Evolutionary conservation across 1,284 basidiomycete species (phyloP), one percentile per base, ranked within the genome.

Genomic region (Termitomyces sp.): DNA sequence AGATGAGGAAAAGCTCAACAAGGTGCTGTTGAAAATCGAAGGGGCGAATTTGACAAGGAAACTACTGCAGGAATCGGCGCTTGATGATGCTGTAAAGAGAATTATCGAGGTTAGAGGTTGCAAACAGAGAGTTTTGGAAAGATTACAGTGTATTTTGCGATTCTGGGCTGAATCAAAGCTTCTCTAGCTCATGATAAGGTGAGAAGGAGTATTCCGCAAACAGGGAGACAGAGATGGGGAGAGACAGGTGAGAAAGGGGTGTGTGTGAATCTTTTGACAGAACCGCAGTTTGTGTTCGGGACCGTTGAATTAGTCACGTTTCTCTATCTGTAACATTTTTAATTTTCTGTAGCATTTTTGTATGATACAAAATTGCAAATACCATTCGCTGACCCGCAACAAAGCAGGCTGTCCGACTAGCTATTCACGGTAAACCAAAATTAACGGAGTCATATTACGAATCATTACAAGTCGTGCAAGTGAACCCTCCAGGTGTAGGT

Each of bases 11-110:
- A 56, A 57, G 13, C 55, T 71, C 5, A 17, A 61, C n/a, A 38
- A 58, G 6, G 51, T 63, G 3, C 52, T 70, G 28, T 19, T 34
- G 8, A 46, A 7, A 1, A 64, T 70, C 31, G 60, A 69, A n/a
- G 45, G 64, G 42, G 57, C 54, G 2, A 56, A 47, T 30, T 54
- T 70, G 26, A 64, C 63, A 7, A 55, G 53, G 10, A 54, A 58
- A 15, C 50, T 63, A 43, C 54, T 71, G 44, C 44, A 28, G 21
- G 58, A 64, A 19, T 60, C 65, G 3, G 55, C 57, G 21, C 52
- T 70, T 33, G 62, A 51, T 5, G 53, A 39, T 46, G 36, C 54
- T 12, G 19, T 70, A 21, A 60, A 46, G 19, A 53, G 54, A 12
- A 62, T 67, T 26, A 47, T 51, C 12, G 58, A 63, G 26, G 49